Conservation (phyloP, 225 moss, liverwort and hornwort genomes). For the Physcomitrium patens region DNA sequence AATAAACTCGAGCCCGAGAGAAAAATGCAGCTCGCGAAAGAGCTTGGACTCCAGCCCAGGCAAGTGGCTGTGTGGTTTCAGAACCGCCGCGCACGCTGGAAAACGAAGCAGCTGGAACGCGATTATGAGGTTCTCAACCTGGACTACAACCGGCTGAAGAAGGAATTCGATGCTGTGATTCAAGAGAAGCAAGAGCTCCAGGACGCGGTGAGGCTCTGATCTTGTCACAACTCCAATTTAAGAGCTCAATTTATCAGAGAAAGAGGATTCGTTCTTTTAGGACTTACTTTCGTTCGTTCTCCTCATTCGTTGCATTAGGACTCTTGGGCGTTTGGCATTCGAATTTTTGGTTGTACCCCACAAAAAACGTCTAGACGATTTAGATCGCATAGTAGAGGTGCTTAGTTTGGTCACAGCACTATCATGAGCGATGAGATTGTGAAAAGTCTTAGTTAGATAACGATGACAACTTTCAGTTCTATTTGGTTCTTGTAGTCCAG, state of each 20-base stretch:
- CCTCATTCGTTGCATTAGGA: no score
- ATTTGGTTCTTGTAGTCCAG: not conserved
- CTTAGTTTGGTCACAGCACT: no score
- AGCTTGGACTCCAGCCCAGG: slow-evolving; percentile 88
- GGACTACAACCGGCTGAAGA: slow-evolving; percentile 78
- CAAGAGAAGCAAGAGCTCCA: slow-evolving; percentile 81
- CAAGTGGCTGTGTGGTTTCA: slow-evolving; percentile 99
- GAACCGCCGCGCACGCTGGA: slow-evolving; percentile 97
- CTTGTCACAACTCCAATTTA: not conserved
- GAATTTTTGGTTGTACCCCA: no score
- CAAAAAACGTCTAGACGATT: no score
- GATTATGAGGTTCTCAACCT: slow-evolving; percentile 85
- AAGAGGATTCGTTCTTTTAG: no score
- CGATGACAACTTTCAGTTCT: not conserved
- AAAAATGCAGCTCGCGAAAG: slow-evolving; percentile 94
- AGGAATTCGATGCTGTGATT: slow-evolving; percentile 59
- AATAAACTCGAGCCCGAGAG: slow-evolving; percentile 97
- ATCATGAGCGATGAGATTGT: no score
- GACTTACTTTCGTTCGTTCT: no score
- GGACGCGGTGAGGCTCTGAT: slow-evolving; percentile 62
- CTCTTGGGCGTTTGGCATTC: no score
- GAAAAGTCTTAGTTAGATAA: no score
- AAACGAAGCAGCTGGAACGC: slow-evolving; percentile 92
- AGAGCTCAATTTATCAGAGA: no score
- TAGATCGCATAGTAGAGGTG: no score